Evolutionary conservation across 1,284 basidiomycete species (phyloP).

Genomic region (Pisolithus thermaeus): DNA sequence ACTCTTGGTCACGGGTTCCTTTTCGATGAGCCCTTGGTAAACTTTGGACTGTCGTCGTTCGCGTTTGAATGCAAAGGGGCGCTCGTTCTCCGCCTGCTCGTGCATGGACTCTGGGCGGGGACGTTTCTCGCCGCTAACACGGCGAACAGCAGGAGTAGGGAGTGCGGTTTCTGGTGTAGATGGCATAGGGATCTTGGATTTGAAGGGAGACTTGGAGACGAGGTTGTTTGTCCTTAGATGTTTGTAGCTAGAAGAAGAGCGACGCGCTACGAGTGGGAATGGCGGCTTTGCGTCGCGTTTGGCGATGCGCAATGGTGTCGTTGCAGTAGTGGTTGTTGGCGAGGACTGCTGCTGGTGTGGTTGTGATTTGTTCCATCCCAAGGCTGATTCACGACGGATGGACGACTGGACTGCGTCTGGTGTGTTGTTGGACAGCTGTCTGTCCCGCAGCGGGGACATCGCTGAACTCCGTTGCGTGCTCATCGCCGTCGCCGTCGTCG

Average conservation of each 20-base stretch:
- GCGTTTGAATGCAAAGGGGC: constrained; percentile 63
- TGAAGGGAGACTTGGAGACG: constrained; percentile 89
- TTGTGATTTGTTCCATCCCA: constrained; percentile 44
- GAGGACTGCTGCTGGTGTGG: constrained; percentile 13
- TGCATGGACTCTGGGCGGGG: constrained; percentile 62
- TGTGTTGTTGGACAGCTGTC: constrained; percentile 51
- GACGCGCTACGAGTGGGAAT: constrained; percentile 52
- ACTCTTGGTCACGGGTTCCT: constrained; percentile 78
- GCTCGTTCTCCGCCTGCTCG: constrained; percentile 64
- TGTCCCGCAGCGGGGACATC: constrained; percentile 32
- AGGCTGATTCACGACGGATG: constrained; percentile 54
- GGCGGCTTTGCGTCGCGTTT: constrained; percentile 52
- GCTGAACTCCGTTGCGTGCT: constrained; percentile 17
- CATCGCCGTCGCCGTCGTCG: constrained; percentile 17
- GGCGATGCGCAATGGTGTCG: constrained; percentile 64
- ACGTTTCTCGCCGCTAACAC: constrained; percentile 69
- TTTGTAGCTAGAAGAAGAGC: constrained; percentile 78
- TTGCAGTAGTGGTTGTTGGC: constrained; percentile 35
- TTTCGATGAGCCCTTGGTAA: constrained; percentile 68
- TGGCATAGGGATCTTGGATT: constrained; percentile 50
- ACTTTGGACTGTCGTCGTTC: constrained; percentile 73
- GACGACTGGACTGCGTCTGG: constrained; percentile 58
- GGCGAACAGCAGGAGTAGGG: constrained; percentile 34
- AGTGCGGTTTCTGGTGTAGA: constrained; percentile 29
- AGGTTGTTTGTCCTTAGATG: constrained; percentile 78